Evolutionary conservation across 768 basidiomycete species (phyloP).

Genomic region (Phallus indusiatus): DNA sequence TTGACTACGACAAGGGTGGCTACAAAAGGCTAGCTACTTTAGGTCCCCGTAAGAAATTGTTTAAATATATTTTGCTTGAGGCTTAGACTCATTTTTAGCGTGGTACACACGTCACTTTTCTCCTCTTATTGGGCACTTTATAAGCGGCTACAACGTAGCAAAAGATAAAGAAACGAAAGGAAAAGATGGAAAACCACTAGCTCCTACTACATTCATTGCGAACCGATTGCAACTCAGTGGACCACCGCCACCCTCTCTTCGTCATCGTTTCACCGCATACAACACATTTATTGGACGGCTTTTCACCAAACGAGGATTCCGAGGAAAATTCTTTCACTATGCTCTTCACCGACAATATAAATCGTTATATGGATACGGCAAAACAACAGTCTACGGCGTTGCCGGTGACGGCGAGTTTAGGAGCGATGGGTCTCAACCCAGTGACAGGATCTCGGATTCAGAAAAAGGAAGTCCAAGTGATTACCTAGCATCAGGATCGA

Average conservation of each 20-base stretch:
- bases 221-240: constrained; percentile 36
- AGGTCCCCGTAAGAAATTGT: constrained; percentile 26
- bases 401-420: constrained; percentile 15
- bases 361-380: constrained; percentile 29
- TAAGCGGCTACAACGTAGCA: constrained; percentile 15
- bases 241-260: constrained; percentile 30
- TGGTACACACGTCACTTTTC: constrained; percentile 30
- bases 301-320: constrained; percentile 29
- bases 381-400: constrained; percentile 27
- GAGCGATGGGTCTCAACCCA: neutral
- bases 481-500: neutral
- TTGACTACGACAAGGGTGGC: constrained; percentile 24
- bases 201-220: constrained; percentile 30
- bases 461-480: neutral
- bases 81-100: constrained; percentile 15
- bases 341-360: constrained; percentile 32
- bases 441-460: neutral
- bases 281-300: constrained; percentile 31
- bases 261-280: constrained; percentile 30
- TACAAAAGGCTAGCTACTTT: constrained; percentile 29
- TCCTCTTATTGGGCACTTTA: constrained; percentile 30
- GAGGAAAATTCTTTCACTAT: constrained; percentile 29
- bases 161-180: constrained; percentile 12
- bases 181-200: constrained; percentile 11
- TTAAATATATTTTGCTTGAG: neutral